Evolutionary conservation across 371 early-diverging fungal genomes (phyloP).

Genomic region (Haplosporangium sp.): DNA sequence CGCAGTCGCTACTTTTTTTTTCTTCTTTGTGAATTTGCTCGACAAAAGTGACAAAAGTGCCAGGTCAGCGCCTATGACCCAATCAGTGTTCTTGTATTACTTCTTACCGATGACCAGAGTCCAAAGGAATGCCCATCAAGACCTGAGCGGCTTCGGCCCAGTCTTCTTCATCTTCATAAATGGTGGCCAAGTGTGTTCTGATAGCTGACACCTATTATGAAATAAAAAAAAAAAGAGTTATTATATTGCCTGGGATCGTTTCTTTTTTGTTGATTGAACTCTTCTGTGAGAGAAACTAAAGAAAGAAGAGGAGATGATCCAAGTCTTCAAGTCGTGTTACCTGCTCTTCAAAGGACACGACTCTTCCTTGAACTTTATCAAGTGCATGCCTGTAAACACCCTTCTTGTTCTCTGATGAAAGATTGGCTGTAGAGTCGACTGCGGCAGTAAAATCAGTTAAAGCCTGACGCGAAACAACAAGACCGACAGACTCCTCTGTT

Average conservation of each 20-base stretch:
- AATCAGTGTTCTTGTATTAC: not conserved
- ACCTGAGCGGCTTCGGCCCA: slow-evolving; percentile 84
- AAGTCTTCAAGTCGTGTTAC: slow-evolving; percentile 56
- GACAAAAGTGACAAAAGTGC: too few relatives aligned
- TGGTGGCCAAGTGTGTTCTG: slow-evolving; percentile 78
- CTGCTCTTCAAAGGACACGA: slow-evolving; percentile 92
- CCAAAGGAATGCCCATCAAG: slow-evolving; percentile 86
- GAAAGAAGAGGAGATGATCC: not conserved
- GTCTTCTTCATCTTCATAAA: slow-evolving; percentile 82
- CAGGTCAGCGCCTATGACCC: too few relatives aligned
- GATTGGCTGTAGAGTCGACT: slow-evolving; percentile 40
- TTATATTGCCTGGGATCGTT: not conserved
- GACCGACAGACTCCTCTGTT: slow-evolving; percentile 79
- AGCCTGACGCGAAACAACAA: slow-evolving; percentile 81
- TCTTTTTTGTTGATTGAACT: too few relatives aligned
- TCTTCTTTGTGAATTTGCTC: too few relatives aligned
- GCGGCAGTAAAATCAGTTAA: slow-evolving; percentile 72
- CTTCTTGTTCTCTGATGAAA: slow-evolving; percentile 60
- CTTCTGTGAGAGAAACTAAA: not conserved
- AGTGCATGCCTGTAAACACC: slow-evolving; percentile 68
- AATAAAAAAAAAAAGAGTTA: not conserved
- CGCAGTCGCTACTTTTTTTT: slow-evolving; percentile 18
- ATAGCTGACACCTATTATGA: slow-evolving; percentile 72
- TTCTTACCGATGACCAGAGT: slow-evolving; percentile 84
- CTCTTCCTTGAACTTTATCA: slow-evolving; percentile 71